Evolutionary conservation across 495 filamentous ascomycete species (phyloP).

Genomic region (Apiosordaria backusii): DNA sequence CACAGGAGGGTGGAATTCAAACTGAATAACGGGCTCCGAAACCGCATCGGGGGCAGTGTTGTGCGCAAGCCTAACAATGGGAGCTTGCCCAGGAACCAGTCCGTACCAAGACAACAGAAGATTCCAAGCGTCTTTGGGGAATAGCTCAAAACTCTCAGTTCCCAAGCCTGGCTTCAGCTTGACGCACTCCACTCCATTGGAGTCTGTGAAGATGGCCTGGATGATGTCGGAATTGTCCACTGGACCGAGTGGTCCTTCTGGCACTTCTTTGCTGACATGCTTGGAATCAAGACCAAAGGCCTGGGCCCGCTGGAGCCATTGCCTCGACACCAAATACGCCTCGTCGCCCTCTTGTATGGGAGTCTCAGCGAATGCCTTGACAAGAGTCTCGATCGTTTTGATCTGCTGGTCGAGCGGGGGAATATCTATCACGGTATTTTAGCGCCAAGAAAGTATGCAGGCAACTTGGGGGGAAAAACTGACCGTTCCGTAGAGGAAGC

Average conservation of each 20-base stretch:
- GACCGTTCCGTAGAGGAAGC: conserved; percentile 1
- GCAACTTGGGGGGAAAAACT: neutral
- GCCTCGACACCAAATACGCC: conserved; percentile 72
- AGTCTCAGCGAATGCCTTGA: conserved; percentile 47
- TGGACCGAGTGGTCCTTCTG: conserved; percentile 67
- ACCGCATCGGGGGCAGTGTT: conserved; percentile 61
- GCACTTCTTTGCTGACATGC: conserved; percentile 56
- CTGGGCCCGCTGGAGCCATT: conserved; percentile 75
- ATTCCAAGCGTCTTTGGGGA: conserved; percentile 78
- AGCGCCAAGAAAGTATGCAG: conserved; percentile 18
- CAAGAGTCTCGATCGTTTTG: conserved; percentile 61
- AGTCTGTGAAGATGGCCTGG: conserved; percentile 45
- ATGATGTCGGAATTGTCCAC: conserved; percentile 82
- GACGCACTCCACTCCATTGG: conserved; percentile 57
- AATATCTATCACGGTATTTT: conserved; percentile 23
- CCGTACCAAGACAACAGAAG: conserved; percentile 80
- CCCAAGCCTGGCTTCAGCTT: conserved; percentile 71
- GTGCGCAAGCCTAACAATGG: conserved; percentile 73
- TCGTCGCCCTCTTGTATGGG: conserved; percentile 63
- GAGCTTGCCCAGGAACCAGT: conserved; percentile 61
- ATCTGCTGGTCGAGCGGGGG: conserved; percentile 78
- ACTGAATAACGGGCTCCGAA: conserved; percentile 63
- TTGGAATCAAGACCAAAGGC: conserved; percentile 57
- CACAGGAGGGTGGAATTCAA: conserved; percentile 80
- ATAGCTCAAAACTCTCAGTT: conserved; percentile 67